These are phyloP conservation scores for Neonectria faginata DNA, from an alignment of 2,329 filamentous ascomycete genomes.

Conservation along the genomic window DNA sequence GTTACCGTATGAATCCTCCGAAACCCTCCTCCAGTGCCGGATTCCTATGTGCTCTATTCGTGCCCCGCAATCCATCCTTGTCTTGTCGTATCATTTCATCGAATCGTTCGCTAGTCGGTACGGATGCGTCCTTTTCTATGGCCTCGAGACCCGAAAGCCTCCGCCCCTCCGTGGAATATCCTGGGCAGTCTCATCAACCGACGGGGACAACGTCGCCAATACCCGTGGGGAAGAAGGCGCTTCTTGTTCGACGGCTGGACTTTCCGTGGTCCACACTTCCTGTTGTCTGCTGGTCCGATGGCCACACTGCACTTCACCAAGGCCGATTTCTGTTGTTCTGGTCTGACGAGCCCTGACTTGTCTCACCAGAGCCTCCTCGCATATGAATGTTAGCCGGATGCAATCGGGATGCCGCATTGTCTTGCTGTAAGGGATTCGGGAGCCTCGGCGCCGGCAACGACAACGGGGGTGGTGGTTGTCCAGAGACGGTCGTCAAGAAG, in stretches of 20 bases:
- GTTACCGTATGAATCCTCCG: constrained; percentile 24
- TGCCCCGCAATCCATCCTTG: constrained; percentile 21
- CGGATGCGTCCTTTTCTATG: constrained; percentile 9
- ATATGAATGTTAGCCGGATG: background rate
- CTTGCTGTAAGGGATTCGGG: constrained; percentile 28
- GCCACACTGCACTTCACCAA: constrained; percentile 28
- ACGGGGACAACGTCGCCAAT: background rate
- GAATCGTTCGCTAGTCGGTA: constrained; percentile 4
- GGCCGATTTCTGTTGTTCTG: constrained; percentile 30
- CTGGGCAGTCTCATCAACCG: background rate
- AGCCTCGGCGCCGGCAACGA: background rate
- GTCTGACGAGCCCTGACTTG: background rate
- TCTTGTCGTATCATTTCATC: constrained; percentile 10
- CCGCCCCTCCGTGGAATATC: background rate
- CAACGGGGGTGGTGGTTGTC: constrained; percentile 1
- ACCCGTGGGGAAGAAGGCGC: background rate
- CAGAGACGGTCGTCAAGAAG: background rate
- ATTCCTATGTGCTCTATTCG: constrained; percentile 23
- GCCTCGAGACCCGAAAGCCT: constrained; percentile 8
- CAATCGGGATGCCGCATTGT: constrained; percentile 19
- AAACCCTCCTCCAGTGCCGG: constrained; percentile 18
- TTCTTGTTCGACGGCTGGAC: background rate
- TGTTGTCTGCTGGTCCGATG: background rate
- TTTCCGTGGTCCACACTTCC: background rate
- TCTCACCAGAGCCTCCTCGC: constrained; percentile 6